Base-by-base conservation (phyloP, 805 yeast species). In the Ogataea henricii region DNA sequence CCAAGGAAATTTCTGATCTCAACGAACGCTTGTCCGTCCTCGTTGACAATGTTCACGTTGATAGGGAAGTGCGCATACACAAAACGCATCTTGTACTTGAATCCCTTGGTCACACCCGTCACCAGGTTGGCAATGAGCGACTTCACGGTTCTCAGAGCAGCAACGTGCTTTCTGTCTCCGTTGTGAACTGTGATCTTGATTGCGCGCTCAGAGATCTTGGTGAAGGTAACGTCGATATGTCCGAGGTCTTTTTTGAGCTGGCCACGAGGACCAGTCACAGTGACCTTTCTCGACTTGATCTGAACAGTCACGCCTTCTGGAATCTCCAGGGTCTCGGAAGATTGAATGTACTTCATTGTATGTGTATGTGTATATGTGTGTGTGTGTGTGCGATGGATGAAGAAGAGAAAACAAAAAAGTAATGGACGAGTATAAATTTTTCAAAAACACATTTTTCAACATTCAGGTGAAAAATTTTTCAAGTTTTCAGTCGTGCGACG, bases 61-160 rank as follows among this genome's bases (percentile, higher is more conserved):
- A 95, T 94, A 74, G 99, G 99, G 96, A 94, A 94, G 89, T 94
- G 99, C 85, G 99, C 99, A 73, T 92, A 95, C 62, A 94, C 99
- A 76, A 89, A 91, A 83, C 97, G 89, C 97, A 94, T 87, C 89
- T 94, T 94, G 94, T 94, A 94, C 79, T 87, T 85, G 96, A 79
- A 92, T 77, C 98, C 99, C 82, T 85, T 85, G 74, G 99, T 94
- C 73, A 94, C 99, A 86, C 99, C 99, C 63, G 87, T 88, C 77
- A 94, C 76, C 84, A 94, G 77, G 89, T 94, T 94, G 71, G 88
- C 71, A 67, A 94, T 81, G 72, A 94, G 79, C 60, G 98, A 89
- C 81, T 89, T 90, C 74, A 94, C 98, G 57, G 99, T 92, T 83
- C 98, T 91, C 73, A 94, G 82, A 71, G 97, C 89, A 74, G 99